phyloP scores from a whole-genome alignment of 2,329 filamentous ascomycete species.

The Claviceps sp. region DNA sequence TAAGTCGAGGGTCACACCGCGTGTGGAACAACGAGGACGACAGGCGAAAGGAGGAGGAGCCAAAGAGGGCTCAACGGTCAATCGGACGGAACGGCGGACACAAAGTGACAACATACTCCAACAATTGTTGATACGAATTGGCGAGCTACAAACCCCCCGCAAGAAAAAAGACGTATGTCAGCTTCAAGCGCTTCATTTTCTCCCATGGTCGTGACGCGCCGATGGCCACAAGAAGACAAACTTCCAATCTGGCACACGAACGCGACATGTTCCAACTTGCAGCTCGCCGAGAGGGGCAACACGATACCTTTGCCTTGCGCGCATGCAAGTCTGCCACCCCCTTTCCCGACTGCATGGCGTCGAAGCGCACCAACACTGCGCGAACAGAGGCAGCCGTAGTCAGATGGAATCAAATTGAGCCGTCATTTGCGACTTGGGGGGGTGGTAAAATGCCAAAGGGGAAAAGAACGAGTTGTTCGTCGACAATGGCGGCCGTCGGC shows the following conservation, averaged over 20 bases:
- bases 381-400: constrained; percentile 2
- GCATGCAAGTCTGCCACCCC: constrained; percentile 44
- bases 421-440: not conserved
- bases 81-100: not conserved
- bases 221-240: not conserved
- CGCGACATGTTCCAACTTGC: no score
- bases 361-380: constrained; percentile 11
- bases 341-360: constrained; percentile 41
- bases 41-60: not conserved
- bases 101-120: constrained; percentile 55
- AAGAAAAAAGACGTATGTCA: not conserved
- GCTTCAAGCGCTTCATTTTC: not conserved
- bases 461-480: not conserved
- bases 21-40: not conserved
- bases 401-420: not conserved
- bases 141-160: constrained; percentile 55
- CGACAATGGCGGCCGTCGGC: no score
- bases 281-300: no score
- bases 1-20: constrained; percentile 1
- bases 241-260: no score
- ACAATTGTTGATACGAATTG: constrained; percentile 88
- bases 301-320: constrained; percentile 45
- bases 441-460: not conserved
- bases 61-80: not conserved
- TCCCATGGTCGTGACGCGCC: not conserved